Percentiles rank a stretch among this genome's conserved stretches.
phyloP scores from a whole-genome alignment of 148 eudicot genomes.

The Heliamphora exappendiculata region DNA sequence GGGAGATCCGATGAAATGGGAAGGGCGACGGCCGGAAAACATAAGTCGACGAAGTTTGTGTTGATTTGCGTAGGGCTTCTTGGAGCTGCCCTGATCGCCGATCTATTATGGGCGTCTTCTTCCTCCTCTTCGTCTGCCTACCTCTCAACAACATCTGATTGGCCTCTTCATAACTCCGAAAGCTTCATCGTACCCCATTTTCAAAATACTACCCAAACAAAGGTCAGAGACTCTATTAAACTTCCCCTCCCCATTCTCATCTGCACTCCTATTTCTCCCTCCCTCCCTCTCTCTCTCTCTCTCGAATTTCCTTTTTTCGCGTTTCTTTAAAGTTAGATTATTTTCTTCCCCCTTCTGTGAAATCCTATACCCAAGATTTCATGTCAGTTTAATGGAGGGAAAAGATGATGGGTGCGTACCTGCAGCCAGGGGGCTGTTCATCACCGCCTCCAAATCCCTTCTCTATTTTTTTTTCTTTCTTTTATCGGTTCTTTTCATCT shows the following conservation, averaged over 20 bases:
- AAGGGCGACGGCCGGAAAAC: constrained; percentile 10
- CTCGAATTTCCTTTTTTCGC: not conserved
- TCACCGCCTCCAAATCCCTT: no score
- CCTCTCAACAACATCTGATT: constrained; percentile 29
- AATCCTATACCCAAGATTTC: no score
- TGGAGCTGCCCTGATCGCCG: constrained; percentile 51
- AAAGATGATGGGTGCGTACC: no score
- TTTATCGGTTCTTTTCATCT: no score
- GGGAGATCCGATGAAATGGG: constrained; percentile 16
- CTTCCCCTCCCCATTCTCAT: not conserved
- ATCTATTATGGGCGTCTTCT: constrained; percentile 79
- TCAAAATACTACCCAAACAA: not conserved
- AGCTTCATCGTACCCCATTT: constrained; percentile 15
- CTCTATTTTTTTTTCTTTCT: no score
- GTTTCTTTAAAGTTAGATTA: not conserved
- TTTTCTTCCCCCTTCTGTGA: no score
- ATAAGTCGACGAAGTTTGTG: constrained; percentile 16
- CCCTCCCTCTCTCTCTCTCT: not conserved
- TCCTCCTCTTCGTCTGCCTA: constrained; percentile 36
- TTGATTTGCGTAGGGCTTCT: constrained; percentile 32
- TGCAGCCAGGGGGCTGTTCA: no score
- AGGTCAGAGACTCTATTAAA: not conserved
- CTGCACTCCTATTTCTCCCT: no score
- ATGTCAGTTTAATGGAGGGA: no score
- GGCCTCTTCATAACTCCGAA: constrained; percentile 21